Conservation (phyloP, 495 filamentous ascomycete genomes). For the Aspergillus kassunensis region DNA sequence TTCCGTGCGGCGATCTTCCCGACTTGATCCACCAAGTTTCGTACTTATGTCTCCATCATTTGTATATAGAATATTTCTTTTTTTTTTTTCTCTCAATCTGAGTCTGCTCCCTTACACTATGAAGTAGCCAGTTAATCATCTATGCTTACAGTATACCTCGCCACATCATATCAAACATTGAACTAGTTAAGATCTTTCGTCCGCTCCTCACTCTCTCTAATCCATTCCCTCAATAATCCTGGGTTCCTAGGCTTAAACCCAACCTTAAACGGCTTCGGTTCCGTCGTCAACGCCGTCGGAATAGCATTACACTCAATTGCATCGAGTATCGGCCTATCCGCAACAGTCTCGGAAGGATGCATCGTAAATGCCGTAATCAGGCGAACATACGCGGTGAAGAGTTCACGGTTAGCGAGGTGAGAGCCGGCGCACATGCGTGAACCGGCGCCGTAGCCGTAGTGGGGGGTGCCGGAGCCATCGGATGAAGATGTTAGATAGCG, state of each 20-base stretch:
- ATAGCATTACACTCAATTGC: constrained; percentile 60
- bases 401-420: constrained; percentile 62
- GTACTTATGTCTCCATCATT: too few relatives aligned
- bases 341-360: constrained; percentile 31
- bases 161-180: neutral
- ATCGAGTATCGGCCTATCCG: constrained; percentile 54
- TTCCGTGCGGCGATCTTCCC: neutral
- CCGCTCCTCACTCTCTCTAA: constrained; percentile 53
- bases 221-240: constrained; percentile 45
- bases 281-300: constrained; percentile 62
- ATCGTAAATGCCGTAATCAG: constrained; percentile 64
- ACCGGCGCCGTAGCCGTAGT: constrained; percentile 68
- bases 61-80: too few relatives aligned
- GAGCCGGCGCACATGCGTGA: constrained; percentile 72
- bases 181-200: constrained; percentile 44
- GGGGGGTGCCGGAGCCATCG: constrained; percentile 58
- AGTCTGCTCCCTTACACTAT: too few relatives aligned
- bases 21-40: too few relatives aligned
- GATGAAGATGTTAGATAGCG: constrained; percentile 54
- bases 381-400: constrained; percentile 65
- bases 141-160: too few relatives aligned
- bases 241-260: constrained; percentile 48
- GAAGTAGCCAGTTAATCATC: too few relatives aligned
- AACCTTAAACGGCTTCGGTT: constrained; percentile 67
- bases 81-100: too few relatives aligned